Evolutionary conservation across 352 stramenopile genomes (phyloP), one percentile per base, ranked within the genome.

Genomic region (Stramenopiles sp.): DNA sequence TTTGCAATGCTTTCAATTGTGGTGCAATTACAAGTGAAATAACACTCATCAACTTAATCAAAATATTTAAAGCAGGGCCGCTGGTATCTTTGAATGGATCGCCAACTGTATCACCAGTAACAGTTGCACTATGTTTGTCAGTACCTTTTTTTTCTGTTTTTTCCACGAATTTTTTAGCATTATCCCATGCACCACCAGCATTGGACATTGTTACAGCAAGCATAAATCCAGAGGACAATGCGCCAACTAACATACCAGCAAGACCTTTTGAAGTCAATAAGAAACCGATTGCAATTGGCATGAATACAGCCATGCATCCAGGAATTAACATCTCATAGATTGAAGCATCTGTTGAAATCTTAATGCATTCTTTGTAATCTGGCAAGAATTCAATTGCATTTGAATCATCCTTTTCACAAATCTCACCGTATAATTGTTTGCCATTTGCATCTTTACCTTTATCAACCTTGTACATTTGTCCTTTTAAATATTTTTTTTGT

Each of bases 241-340:
- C 92, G 80, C 97, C 96, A 90, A 97, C 96, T 78, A 97, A 87
- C 81, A 97, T 97, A 7, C 89, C 90, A 32, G 90, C 92, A 69
- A 97, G 82, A 31, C 91, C 91, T 83, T 97, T 89, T 6, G 92
- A 93, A 30, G 92, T 93, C 0, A 98, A 87, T 32, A 97, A 82
- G 13, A 90, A 88, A 82, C 96, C 96, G 63, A 94, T 92, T 84
- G 99, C 80, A 81, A 99, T 95, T 74, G 96, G 96, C 78, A 95
- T 96, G 74, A 99, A 90, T 82, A 99, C 98, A 79, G 98, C 96
- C 76, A 99, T 89, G 43, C 95, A 90, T 86, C 94, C 96, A 83
- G 96, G 96, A 74, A 92, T 88, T 83, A 99, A 94, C 96, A 99
- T 99, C 87, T 99, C 96, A 83, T 93, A 90, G 78, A 99, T 87